Evolutionary conservation across 78 protist species (phyloP).

Genomic region (Speleostelium caveatum): DNA sequence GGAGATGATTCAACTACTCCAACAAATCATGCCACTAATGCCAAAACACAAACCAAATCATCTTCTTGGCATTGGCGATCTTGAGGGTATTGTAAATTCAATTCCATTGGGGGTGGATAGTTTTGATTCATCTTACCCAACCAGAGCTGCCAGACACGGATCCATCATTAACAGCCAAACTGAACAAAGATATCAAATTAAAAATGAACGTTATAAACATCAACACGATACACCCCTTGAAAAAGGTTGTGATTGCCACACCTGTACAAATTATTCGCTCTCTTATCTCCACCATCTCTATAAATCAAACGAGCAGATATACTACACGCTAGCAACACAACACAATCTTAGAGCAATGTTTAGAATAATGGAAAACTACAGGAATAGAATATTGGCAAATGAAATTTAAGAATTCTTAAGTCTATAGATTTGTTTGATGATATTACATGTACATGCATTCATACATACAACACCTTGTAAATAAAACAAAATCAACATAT

Average conservation of each 20-base stretch:
- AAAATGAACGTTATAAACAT: neutral
- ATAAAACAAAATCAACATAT: no score
- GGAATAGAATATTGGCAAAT: constrained; percentile 38
- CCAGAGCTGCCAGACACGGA: constrained; percentile 87
- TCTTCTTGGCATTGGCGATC: constrained; percentile 88
- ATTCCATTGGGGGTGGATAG: constrained; percentile 88
- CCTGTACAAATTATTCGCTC: constrained; percentile 67
- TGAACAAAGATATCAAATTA: constrained; percentile 19
- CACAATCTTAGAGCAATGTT: constrained; percentile 73
- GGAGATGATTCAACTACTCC: constrained; percentile 66
- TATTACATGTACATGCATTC: no score
- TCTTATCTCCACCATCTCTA: constrained; percentile 69
- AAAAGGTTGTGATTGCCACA: constrained; percentile 51
- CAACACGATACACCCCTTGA: constrained; percentile 55
- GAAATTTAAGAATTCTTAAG: constrained; percentile 40
- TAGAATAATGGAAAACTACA: constrained; percentile 34
- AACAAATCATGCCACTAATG: constrained; percentile 30
- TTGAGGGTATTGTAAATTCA: constrained; percentile 9
- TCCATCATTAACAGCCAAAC: neutral
- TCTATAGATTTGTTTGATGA: no score
- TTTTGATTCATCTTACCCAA: constrained; percentile 89
- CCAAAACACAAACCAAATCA: constrained; percentile 82
- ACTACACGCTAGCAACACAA: constrained; percentile 62
- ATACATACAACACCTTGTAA: no score
- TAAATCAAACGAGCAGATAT: constrained; percentile 71